phyloP scores from a whole-genome alignment of 371 early-diverging fungal genomes.

The Mortierella sp. region DNA sequence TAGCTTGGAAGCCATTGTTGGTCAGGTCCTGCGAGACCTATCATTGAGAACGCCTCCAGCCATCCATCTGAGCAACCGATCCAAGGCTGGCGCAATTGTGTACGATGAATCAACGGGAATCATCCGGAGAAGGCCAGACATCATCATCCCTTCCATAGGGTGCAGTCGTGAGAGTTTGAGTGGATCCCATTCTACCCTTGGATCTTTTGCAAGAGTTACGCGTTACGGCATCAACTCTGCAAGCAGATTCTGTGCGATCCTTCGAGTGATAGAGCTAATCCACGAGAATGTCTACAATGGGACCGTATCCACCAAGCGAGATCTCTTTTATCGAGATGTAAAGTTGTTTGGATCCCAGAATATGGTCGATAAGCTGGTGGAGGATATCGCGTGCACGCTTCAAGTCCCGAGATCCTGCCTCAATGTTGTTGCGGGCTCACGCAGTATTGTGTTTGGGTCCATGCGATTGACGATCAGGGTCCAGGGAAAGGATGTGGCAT shows the following conservation, averaged over 20 bases:
- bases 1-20: conserved; percentile 12
- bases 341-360: conserved; percentile 22
- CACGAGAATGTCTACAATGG: conserved; percentile 22
- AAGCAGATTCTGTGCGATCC: background rate
- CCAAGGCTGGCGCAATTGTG: background rate
- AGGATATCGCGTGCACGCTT: conserved; percentile 37
- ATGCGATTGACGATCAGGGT: conserved; percentile 9
- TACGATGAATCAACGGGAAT: conserved; percentile 26
- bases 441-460: conserved; percentile 34
- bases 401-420: conserved; percentile 27
- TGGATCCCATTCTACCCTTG: background rate
- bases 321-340: conserved; percentile 34
- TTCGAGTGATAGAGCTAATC: conserved; percentile 21
- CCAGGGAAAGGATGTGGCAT: background rate
- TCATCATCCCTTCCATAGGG: background rate
- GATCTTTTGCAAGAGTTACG: background rate
- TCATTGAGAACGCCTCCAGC: conserved; percentile 1
- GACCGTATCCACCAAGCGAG: conserved; percentile 23
- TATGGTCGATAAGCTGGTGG: conserved; percentile 25
- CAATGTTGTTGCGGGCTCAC: conserved; percentile 32
- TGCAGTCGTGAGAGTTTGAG: too few relatives aligned
- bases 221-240: background rate
- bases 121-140: conserved; percentile 14
- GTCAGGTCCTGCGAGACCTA: conserved; percentile 12
- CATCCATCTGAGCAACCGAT: conserved; percentile 2